phyloP scores from a whole-genome alignment of 495 filamentous ascomycete species.

The Aspergillus nanangensis region DNA sequence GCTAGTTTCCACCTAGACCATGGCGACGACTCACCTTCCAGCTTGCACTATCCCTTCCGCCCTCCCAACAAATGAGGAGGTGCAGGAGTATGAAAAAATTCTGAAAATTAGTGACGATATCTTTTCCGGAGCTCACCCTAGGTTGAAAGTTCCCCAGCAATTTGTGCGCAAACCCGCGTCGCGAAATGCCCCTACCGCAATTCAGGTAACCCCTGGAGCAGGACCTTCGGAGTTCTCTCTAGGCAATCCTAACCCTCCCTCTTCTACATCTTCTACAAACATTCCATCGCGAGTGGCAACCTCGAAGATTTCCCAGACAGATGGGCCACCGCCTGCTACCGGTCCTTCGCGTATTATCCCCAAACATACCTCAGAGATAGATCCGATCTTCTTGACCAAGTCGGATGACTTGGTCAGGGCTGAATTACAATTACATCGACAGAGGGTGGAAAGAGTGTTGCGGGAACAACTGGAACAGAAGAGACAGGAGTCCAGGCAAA shows the following conservation, averaged over 20 bases:
- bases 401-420: slow-evolving; percentile 79
- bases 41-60: slow-evolving; percentile 26
- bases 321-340: slow-evolving; percentile 19
- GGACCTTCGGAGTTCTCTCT: slow-evolving; percentile 9
- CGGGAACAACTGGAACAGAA: slow-evolving; percentile 70
- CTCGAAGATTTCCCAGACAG: slow-evolving; percentile 20
- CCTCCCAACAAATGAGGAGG: slow-evolving; percentile 28
- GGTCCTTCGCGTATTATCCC: slow-evolving; percentile 31
- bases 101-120: slow-evolving; percentile 72
- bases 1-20: slow-evolving; percentile 27
- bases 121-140: slow-evolving; percentile 67
- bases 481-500: slow-evolving; percentile 50
- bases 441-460: slow-evolving; percentile 72
- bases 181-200: slow-evolving; percentile 23
- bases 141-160: slow-evolving; percentile 62
- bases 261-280: slow-evolving; percentile 17
- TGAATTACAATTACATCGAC: slow-evolving; percentile 74
- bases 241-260: background rate
- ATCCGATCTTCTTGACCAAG: slow-evolving; percentile 79
- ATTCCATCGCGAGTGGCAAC: slow-evolving; percentile 22
- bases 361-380: slow-evolving; percentile 50
- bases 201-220: slow-evolving; percentile 20
- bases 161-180: slow-evolving; percentile 47
- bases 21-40: slow-evolving; percentile 37
- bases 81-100: slow-evolving; percentile 67